These are phyloP conservation scores for Cadophora malorum DNA, from an alignment of 2,329 filamentous ascomycete species.

Conservation along the genomic window DNA sequence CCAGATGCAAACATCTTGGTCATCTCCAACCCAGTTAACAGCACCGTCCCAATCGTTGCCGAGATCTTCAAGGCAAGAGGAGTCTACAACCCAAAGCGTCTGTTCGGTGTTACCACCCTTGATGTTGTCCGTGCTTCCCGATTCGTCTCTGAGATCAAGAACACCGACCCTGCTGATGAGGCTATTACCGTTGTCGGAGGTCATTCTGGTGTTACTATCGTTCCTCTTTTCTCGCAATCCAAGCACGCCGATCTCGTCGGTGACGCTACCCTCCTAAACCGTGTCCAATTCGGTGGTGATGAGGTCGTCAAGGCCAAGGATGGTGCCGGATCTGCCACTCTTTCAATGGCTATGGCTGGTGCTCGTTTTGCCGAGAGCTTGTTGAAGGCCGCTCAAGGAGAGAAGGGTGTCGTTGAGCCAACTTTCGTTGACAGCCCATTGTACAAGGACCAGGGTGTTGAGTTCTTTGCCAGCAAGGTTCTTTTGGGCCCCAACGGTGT, in stretches of 20 bases:
- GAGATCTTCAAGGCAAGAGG: constrained; percentile 95
- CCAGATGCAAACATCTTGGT: constrained; percentile 95
- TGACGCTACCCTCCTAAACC: constrained; percentile 76
- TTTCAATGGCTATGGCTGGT: constrained; percentile 98
- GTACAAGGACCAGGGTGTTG: constrained; percentile 97
- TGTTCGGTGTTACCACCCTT: constrained; percentile 99
- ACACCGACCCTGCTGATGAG: constrained; percentile 88
- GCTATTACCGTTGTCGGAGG: constrained; percentile 96
- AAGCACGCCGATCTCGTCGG: constrained; percentile 83
- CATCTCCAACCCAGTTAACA: constrained; percentile 99
- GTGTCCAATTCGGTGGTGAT: constrained; percentile 98
- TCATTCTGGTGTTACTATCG: constrained; percentile 98
- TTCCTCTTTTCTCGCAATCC: constrained; percentile 95
- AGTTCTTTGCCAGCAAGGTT: constrained; percentile 96
- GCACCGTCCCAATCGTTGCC: constrained; percentile 94
- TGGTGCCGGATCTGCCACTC: constrained; percentile 93
- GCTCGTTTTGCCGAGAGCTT: constrained; percentile 84
- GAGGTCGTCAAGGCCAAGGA: constrained; percentile 99
- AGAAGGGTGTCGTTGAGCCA: constrained; percentile 95
- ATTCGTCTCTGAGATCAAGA: constrained; percentile 96
- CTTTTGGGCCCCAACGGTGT: constrained; percentile 97
- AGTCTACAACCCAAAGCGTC: constrained; percentile 98
- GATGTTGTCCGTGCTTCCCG: constrained; percentile 97
- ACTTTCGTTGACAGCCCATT: constrained; percentile 96
- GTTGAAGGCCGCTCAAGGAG: constrained; percentile 88